Evolutionary conservation across 805 yeast genomes (phyloP).

Genomic region (Suhomyces kilbournensis): DNA sequence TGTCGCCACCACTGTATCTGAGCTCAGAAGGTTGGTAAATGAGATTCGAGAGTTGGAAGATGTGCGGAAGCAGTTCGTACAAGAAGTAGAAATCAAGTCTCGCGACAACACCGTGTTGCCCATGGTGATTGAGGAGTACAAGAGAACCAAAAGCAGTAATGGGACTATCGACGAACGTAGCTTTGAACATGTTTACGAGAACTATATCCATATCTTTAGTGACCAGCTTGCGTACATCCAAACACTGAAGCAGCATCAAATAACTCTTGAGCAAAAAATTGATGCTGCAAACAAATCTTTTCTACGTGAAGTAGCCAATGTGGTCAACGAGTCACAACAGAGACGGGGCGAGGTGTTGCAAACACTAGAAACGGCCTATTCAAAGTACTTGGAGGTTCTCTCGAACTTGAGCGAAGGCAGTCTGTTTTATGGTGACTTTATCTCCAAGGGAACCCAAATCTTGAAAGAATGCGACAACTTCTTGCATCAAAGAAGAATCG

Average conservation of each 20-base stretch:
- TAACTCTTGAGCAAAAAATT: conserved; percentile 14
- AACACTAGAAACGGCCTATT: conserved; percentile 47
- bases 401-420: conserved; percentile 65
- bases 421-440: conserved; percentile 65
- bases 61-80: conserved; percentile 39
- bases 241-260: conserved; percentile 29
- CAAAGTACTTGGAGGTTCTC: conserved; percentile 53
- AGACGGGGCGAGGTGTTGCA: conserved; percentile 51
- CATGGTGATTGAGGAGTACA: conserved; percentile 48
- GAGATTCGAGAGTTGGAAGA: conserved; percentile 28
- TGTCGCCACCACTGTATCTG: conserved; percentile 26
- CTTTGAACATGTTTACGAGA: conserved; percentile 37
- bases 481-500: conserved; percentile 48
- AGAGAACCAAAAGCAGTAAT: conserved; percentile 15
- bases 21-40: conserved; percentile 33
- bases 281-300: conserved; percentile 13
- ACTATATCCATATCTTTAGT: conserved; percentile 46
- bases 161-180: conserved; percentile 25
- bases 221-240: conserved; percentile 49
- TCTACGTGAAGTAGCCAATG: conserved; percentile 3
- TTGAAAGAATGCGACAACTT: conserved; percentile 49
- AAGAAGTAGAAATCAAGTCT: conserved; percentile 43
- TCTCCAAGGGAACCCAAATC: conserved; percentile 43
- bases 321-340: conserved; percentile 18
- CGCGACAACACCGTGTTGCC: conserved; percentile 50